These are phyloP conservation scores for Lindgomyces ingoldianus DNA, from an alignment of 495 filamentous ascomycete species.

Conservation along the genomic window DNA sequence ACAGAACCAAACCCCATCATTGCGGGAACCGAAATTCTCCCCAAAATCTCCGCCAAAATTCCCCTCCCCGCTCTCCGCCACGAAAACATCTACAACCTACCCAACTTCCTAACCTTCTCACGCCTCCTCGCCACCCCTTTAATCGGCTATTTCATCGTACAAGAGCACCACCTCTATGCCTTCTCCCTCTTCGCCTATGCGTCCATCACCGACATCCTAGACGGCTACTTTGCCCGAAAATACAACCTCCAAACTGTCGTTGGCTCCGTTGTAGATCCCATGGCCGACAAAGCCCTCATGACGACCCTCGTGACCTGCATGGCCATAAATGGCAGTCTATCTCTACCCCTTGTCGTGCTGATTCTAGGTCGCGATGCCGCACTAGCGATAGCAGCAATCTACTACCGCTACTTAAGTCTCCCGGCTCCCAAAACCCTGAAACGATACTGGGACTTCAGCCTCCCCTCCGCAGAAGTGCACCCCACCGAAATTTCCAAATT, in stretches of 20 bases:
- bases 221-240: slow-evolving; percentile 86
- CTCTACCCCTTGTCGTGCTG: slow-evolving; percentile 80
- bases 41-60: not conserved
- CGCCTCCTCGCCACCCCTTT: slow-evolving; percentile 80
- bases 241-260: slow-evolving; percentile 92
- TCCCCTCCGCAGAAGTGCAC: slow-evolving; percentile 89
- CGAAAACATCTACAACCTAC: slow-evolving; percentile 95
- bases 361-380: slow-evolving; percentile 88
- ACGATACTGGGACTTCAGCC: slow-evolving; percentile 96
- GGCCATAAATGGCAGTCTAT: slow-evolving; percentile 76
- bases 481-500: slow-evolving; percentile 87
- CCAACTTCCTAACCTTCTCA: slow-evolving; percentile 87
- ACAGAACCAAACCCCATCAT: too few species aligned
- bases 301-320: slow-evolving; percentile 82
- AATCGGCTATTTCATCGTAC: slow-evolving; percentile 85
- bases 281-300: slow-evolving; percentile 92
- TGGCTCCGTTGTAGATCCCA: slow-evolving; percentile 89
- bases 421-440: slow-evolving; percentile 88
- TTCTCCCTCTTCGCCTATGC: slow-evolving; percentile 88
- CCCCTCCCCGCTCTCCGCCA: slow-evolving; percentile 46
- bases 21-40: not conserved
- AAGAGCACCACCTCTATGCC: slow-evolving; percentile 74
- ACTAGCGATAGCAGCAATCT: slow-evolving; percentile 86
- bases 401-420: slow-evolving; percentile 91
- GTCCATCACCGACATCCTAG: slow-evolving; percentile 84